Evolutionary conservation across 768 basidiomycete species (phyloP).

Genomic region (Naganishia antarctica): DNA sequence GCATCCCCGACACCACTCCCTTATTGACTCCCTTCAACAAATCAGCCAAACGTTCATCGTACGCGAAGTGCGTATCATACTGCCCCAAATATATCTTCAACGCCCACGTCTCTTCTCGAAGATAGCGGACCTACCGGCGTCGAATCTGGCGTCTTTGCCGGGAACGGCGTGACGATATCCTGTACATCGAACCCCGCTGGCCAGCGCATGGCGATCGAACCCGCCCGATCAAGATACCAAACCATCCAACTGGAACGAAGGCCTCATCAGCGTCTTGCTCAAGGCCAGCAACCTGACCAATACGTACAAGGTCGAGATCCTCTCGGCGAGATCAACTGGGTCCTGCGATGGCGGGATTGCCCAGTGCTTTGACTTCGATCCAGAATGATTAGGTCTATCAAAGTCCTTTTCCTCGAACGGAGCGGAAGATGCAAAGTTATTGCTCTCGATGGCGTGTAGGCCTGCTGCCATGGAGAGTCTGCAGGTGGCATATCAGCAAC

Average conservation of each 20-base stretch:
- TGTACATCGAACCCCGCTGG: conserved; percentile 26
- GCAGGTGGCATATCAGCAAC: background rate
- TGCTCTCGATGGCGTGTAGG: conserved; percentile 31
- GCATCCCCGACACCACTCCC: background rate
- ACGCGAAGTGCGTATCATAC: background rate
- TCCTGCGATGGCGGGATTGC: conserved; percentile 30
- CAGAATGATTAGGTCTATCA: conserved; percentile 12
- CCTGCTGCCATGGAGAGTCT: conserved; percentile 32
- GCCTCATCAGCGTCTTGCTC: background rate
- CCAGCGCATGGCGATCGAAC: conserved; percentile 32
- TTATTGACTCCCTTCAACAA: conserved; percentile 20
- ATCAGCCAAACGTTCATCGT: conserved; percentile 22
- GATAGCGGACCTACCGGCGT: background rate
- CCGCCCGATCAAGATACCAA: conserved; percentile 30
- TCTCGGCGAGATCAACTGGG: conserved; percentile 28
- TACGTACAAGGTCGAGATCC: conserved; percentile 34
- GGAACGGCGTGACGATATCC: conserved; percentile 35
- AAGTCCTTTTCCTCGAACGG: background rate
- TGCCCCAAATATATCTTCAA: background rate
- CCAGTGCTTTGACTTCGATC: conserved; percentile 26
- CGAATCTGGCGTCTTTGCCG: conserved; percentile 11
- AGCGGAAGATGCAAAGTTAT: background rate
- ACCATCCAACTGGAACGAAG: conserved; percentile 32
- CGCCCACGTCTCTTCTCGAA: no score
- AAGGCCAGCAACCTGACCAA: background rate